Evolutionary conservation across 2,329 filamentous ascomycete species (phyloP).

Genomic region (Trichoderma atrobrunneum): DNA sequence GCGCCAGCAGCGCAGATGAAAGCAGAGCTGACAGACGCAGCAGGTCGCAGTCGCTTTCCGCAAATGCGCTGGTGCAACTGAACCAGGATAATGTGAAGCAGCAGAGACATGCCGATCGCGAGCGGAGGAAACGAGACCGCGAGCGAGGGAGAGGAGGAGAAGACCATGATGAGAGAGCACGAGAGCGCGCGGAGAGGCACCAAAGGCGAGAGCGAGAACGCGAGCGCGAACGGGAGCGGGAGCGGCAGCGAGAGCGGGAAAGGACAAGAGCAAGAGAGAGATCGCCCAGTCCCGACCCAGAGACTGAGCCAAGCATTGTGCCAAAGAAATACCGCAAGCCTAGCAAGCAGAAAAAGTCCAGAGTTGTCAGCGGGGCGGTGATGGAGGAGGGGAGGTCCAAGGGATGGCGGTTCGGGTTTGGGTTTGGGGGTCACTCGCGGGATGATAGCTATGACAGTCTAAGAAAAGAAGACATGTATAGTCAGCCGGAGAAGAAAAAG

Average conservation of each 20-base stretch:
- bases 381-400: constrained; percentile 62
- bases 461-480: constrained; percentile 46
- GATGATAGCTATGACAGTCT: constrained; percentile 46
- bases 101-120: constrained; percentile 46
- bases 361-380: constrained; percentile 68
- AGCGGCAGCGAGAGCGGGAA: constrained; percentile 24
- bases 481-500: constrained; percentile 47
- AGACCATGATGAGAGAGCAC: constrained; percentile 21
- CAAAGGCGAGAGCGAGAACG: constrained; percentile 21
- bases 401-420: constrained; percentile 18
- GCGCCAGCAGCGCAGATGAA: constrained; percentile 35
- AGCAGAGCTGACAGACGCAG: constrained; percentile 27
- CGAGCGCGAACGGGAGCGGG: constrained; percentile 25
- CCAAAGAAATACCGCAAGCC: constrained; percentile 35
- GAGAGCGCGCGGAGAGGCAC: constrained; percentile 20
- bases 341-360: constrained; percentile 45
- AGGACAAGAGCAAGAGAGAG: constrained; percentile 25
- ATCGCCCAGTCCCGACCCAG: constrained; percentile 20
- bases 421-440: constrained; percentile 32
- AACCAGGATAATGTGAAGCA: constrained; percentile 56
- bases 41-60: constrained; percentile 38
- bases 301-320: constrained; percentile 23
- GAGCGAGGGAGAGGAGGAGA: not conserved
- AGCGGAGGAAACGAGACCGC: constrained; percentile 20
- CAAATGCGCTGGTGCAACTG: constrained; percentile 63